phyloP scores from a whole-genome alignment of 805 yeast genomes.

The Hanseniaspora taiwanica region DNA sequence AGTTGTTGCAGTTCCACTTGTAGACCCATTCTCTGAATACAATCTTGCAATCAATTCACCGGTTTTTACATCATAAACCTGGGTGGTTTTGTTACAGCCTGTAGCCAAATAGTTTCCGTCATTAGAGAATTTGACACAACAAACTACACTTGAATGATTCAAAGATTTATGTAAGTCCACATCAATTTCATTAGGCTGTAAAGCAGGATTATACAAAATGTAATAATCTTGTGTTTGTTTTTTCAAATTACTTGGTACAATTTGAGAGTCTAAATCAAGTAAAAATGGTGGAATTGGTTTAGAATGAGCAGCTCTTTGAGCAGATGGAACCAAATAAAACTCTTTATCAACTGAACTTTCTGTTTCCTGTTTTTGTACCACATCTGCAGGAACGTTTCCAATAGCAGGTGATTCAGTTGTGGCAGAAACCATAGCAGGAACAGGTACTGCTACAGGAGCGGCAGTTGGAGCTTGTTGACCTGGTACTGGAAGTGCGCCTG shows the following conservation, averaged over 20 bases:
- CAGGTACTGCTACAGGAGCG: too few relatives aligned
- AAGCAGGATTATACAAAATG: constrained; percentile 80
- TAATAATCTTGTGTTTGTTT: constrained; percentile 78
- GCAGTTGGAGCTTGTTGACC: background rate
- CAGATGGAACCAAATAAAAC: constrained; percentile 26
- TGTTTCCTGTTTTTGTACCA: constrained; percentile 11
- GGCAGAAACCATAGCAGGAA: too few relatives aligned
- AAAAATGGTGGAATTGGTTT: constrained; percentile 75
- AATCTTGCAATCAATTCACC: constrained; percentile 82
- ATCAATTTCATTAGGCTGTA: constrained; percentile 45
- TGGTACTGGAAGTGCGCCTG: constrained; percentile 9
- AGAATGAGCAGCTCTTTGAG: constrained; percentile 35
- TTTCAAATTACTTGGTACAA: constrained; percentile 63
- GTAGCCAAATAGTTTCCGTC: constrained; percentile 92
- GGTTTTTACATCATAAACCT: constrained; percentile 82
- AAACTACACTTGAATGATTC: constrained; percentile 88
- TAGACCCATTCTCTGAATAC: constrained; percentile 54
- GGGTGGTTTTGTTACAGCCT: constrained; percentile 93
- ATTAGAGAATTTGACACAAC: constrained; percentile 86
- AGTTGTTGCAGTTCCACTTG: constrained; percentile 11
- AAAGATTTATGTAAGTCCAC: constrained; percentile 81
- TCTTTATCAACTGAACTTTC: constrained; percentile 16
- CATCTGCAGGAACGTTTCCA: too few relatives aligned
- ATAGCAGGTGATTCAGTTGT: too few relatives aligned
- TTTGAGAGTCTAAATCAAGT: constrained; percentile 64